Evolutionary conservation across 2,329 filamentous ascomycete species (phyloP).

Genomic region (Scedosporium boydii): DNA sequence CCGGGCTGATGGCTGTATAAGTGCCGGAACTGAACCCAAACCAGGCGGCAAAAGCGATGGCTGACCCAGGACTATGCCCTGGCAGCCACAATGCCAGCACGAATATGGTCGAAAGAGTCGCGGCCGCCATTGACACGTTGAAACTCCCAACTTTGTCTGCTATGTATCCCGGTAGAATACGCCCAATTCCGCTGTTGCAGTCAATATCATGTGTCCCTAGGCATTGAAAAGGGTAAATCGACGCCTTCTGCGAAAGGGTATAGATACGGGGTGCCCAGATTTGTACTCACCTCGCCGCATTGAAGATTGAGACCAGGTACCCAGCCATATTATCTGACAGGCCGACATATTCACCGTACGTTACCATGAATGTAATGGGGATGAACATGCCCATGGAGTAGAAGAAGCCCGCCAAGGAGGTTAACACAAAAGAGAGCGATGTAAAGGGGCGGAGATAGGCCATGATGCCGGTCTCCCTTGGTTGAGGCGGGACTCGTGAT

Average conservation of each 20-base stretch:
- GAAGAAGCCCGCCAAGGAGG: constrained; percentile 18
- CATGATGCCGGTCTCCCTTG: constrained; percentile 15
- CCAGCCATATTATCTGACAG: constrained; percentile 11
- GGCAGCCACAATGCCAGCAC: constrained; percentile 28
- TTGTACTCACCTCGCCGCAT: constrained; percentile 13
- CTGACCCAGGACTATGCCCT: constrained; percentile 14
- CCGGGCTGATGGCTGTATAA: constrained; percentile 20
- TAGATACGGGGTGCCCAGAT: background rate
- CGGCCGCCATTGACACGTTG: constrained; percentile 30
- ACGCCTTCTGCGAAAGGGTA: no score
- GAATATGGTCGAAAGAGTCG: constrained; percentile 23
- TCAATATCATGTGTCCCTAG: background rate
- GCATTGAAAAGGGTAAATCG: background rate
- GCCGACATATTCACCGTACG: constrained; percentile 13
- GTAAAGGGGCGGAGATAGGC: constrained; percentile 19
- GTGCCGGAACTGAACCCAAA: constrained; percentile 27
- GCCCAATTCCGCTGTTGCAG: constrained; percentile 14
- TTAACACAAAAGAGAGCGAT: constrained; percentile 18
- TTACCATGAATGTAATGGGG: constrained; percentile 19
- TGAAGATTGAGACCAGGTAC: constrained; percentile 17
- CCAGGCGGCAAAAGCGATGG: constrained; percentile 20
- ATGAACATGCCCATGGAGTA: constrained; percentile 23
- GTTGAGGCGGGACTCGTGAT: constrained; percentile 10
- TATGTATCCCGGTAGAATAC: constrained; percentile 13
- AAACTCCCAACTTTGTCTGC: constrained; percentile 18